Evolutionary conservation across 164 flowering plant species (phyloP).

Genomic region (Liriodendron chinense): DNA sequence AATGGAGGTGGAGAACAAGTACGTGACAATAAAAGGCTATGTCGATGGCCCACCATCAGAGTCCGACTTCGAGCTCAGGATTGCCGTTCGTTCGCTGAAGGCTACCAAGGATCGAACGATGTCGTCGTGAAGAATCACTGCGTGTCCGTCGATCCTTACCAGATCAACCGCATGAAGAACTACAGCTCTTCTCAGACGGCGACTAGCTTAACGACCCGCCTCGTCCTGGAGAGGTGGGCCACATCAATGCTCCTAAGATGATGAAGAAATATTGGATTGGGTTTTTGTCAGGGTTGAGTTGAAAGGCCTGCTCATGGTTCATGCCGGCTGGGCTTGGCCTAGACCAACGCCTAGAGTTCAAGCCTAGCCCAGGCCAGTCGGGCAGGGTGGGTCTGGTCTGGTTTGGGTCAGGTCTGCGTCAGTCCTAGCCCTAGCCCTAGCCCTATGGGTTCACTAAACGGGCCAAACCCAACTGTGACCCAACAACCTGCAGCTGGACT

Average conservation of each 20-base stretch:
- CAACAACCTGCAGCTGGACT: too few species aligned
- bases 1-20: slow-evolving; percentile 59
- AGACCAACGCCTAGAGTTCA: too few species aligned
- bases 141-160: slow-evolving; percentile 78
- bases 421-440: too few species aligned
- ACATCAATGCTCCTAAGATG: not conserved
- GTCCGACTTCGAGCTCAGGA: slow-evolving; percentile 50
- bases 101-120: slow-evolving; percentile 27
- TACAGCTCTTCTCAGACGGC: slow-evolving; percentile 45
- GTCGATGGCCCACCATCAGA: slow-evolving; percentile 49
- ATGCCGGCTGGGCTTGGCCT: too few species aligned
- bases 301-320: too few species aligned
- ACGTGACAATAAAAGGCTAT: slow-evolving; percentile 33
- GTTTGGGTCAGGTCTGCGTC: too few species aligned
- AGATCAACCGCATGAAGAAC: slow-evolving; percentile 68
- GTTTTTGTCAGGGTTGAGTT: too few species aligned
- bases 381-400: too few species aligned
- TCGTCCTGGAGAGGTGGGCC: slow-evolving; percentile 46
- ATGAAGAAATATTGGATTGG: not conserved
- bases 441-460: too few species aligned
- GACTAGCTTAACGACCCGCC: slow-evolving; percentile 14
- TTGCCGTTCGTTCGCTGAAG: slow-evolving; percentile 14
- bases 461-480: too few species aligned
- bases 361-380: too few species aligned
- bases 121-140: slow-evolving; percentile 56